phyloP scores from a whole-genome alignment of 164 flowering plant genomes.

The Saururus chinensis region DNA sequence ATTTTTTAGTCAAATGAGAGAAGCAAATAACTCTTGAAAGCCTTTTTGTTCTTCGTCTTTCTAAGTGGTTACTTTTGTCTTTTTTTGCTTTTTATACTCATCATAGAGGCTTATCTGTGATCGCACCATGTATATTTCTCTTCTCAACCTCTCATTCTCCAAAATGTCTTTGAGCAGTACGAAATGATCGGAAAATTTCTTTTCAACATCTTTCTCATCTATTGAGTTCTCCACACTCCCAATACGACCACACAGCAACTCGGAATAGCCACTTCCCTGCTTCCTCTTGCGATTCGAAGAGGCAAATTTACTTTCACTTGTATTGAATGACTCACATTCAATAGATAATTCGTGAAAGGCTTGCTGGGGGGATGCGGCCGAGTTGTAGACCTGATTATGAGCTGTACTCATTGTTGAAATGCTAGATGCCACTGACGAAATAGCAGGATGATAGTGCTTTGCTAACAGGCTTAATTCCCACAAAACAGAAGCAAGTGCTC shows the following conservation, averaged over 20 bases:
- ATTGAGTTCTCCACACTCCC: neutral
- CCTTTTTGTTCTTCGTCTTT: too few species aligned
- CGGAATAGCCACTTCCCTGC: conserved; percentile 16
- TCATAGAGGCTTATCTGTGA: conserved; percentile 33
- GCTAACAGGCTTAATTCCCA: conserved; percentile 71
- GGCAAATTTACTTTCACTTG: conserved; percentile 8
- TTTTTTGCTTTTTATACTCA: conserved; percentile 47
- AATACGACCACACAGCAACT: neutral
- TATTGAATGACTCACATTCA: conserved; percentile 33
- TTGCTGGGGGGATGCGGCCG: conserved; percentile 48
- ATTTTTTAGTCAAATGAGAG: too few species aligned
- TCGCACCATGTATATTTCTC: conserved; percentile 34
- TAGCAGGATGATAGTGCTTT: conserved; percentile 64
- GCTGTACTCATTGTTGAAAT: conserved; percentile 36
- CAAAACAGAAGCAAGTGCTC: conserved; percentile 77
- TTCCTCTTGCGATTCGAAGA: conserved; percentile 35
- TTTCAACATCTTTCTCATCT: conserved; percentile 39
- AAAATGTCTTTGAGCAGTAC: conserved; percentile 37
- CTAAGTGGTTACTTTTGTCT: conserved; percentile 6
- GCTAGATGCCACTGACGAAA: conserved; percentile 48
- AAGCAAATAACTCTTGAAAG: too few species aligned
- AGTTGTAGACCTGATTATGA: conserved; percentile 42
- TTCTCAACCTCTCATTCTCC: conserved; percentile 54
- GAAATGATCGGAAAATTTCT: conserved; percentile 53
- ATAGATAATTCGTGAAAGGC: conserved; percentile 52